These are phyloP conservation scores for Bruguiera hainesii DNA, from an alignment of 441 rosid genomes.

Conservation along the genomic window DNA sequence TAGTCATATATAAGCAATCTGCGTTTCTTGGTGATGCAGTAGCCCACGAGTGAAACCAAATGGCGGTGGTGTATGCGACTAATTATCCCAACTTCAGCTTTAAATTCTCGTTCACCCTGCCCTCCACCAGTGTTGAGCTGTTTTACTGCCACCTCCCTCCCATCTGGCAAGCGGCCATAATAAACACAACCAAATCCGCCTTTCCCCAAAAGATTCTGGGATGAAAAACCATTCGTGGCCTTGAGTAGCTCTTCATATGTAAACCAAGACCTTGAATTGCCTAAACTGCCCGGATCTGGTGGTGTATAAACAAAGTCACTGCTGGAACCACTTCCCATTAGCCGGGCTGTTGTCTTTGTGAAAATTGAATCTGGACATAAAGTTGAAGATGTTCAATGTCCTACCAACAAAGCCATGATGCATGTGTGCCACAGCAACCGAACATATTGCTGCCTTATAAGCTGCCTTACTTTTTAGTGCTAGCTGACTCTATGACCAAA, in stretches of 20 bases:
- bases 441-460: conserved; percentile 2
- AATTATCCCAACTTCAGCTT: conserved; percentile 89
- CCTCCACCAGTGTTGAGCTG: conserved; percentile 76
- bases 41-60: conserved; percentile 90
- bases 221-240: conserved; percentile 75
- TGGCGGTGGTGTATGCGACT: conserved; percentile 88
- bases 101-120: conserved; percentile 91
- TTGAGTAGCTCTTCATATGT: conserved; percentile 63
- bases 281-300: conserved; percentile 54
- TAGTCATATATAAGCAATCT: conserved; percentile 83
- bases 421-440: not conserved
- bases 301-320: conserved; percentile 38
- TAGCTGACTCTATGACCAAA: not conserved
- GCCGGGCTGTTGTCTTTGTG: conserved; percentile 53
- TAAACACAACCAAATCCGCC: conserved; percentile 91
- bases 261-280: conserved; percentile 61
- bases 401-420: conserved; percentile 8
- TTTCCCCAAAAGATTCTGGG: conserved; percentile 73
- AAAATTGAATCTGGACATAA: conserved; percentile 43
- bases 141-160: conserved; percentile 80
- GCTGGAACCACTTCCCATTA: conserved; percentile 56
- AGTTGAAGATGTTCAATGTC: conserved; percentile 12
- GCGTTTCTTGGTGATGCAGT: conserved; percentile 63
- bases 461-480: not conserved
- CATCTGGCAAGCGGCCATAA: conserved; percentile 72